These are phyloP conservation scores for Populus ilicifolia DNA, from an alignment of 345 rosid species.

Conservation along the genomic window DNA sequence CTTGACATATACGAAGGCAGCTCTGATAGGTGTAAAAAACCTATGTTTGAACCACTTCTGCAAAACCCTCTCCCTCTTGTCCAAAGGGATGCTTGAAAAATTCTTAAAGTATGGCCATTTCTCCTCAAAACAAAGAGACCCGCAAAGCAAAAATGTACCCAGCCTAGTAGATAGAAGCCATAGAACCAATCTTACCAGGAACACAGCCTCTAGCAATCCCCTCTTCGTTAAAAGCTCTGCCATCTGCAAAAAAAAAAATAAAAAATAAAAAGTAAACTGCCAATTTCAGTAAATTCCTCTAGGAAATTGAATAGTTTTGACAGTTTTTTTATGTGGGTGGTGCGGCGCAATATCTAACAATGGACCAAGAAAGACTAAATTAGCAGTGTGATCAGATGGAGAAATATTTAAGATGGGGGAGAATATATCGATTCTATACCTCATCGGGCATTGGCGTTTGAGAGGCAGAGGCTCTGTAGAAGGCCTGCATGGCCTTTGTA, in stretches of 20 bases:
- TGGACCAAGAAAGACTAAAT: too few relatives aligned
- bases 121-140: constrained; percentile 40
- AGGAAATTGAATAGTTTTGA: background rate
- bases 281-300: background rate
- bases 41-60: constrained; percentile 44
- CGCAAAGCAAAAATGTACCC: constrained; percentile 68
- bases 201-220: constrained; percentile 22
- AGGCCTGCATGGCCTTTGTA: constrained; percentile 30
- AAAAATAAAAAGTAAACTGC: too few relatives aligned
- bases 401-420: background rate
- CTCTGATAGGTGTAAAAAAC: constrained; percentile 45
- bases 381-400: background rate
- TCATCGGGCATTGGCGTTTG: constrained; percentile 33
- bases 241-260: constrained; percentile 18
- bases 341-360: too few relatives aligned
- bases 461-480: constrained; percentile 48
- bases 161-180: constrained; percentile 53
- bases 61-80: constrained; percentile 56
- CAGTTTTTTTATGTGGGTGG: background rate
- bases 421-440: constrained; percentile 23
- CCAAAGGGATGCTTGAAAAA: constrained; percentile 44
- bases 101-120: constrained; percentile 50
- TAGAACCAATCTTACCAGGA: constrained; percentile 41
- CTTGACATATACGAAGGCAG: constrained; percentile 46
- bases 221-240: constrained; percentile 40